Evolutionary conservation across 179 eudicot genomes (phyloP), one percentile per base, ranked within the genome.

Genomic region (Beta lomatogona): DNA sequence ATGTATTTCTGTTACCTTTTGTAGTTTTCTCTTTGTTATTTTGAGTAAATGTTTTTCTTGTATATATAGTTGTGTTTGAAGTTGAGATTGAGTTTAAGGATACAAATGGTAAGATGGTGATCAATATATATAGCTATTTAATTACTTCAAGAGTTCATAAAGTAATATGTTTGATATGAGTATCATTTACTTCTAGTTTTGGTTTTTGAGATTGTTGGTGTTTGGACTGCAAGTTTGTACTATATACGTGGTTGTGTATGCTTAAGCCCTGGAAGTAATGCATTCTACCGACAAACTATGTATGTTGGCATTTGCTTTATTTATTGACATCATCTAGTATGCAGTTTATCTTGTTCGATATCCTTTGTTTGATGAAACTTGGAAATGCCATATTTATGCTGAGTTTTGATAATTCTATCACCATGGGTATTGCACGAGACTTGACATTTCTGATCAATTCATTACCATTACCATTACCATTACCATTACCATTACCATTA

Each of bases 1-100:
- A 87, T 89, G 31, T 12, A 46, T 25, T 76, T 69, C 22, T 65
- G 45, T 81, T 14, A 25, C 60, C 50, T 85, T 61, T 85, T 87
- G 83, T 69, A 87, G 86, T 83, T 83, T 82, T 73, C 22, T 25
- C 72, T 28, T 44, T 6, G 22, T 6, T 53, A 5, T 77, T 77
- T 60, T 76, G 9, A 66, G 8, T 9, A 19, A 12, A 61, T 50
- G 60, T 73, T 6, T 81, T 68, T 36, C 18, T 52, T 46, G 77
- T 72, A 57, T 7, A 22, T 70, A 4, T 77, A 55, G 68, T 45
- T 36, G 44, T 69, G 63, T 68, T 55, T 44, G 54, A 31, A 53
- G 72, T 63, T 67, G 25, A n/a, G 74, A 69, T 74, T 65, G 50
- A 3, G 11, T 75, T 52, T 19, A 18, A 45, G n/a, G 52, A 58